These are phyloP conservation scores for Cytospora leucostoma DNA, from an alignment of 2,329 filamentous ascomycete species.

Conservation along the genomic window DNA sequence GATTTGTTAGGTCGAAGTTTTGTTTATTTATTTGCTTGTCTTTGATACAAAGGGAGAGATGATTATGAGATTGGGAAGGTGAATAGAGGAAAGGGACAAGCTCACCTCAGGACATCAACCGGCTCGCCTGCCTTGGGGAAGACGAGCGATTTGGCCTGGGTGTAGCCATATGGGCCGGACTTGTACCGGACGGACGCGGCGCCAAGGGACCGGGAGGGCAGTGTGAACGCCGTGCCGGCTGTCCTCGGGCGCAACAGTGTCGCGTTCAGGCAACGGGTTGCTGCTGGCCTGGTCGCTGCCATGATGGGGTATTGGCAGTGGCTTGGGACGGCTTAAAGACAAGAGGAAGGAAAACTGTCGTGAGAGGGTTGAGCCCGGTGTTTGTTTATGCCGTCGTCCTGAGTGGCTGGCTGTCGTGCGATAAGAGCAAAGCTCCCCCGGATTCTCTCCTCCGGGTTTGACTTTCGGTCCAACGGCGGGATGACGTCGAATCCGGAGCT, in stretches of 20 bases:
- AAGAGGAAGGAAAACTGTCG: too few relatives aligned
- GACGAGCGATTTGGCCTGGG: constrained; percentile 79
- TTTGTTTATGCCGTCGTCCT: too few relatives aligned
- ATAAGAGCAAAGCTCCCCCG: background rate
- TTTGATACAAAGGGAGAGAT: constrained; percentile 1
- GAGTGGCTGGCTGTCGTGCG: background rate
- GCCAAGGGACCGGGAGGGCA: constrained; percentile 27
- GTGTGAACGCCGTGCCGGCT: constrained; percentile 2
- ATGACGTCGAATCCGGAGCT: constrained; percentile 22
- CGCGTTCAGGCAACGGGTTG: constrained; percentile 23
- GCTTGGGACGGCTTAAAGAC: too few relatives aligned
- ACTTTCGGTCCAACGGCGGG: constrained; percentile 1
- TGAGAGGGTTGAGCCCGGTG: too few relatives aligned
- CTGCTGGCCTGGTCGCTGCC: constrained; percentile 22
- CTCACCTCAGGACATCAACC: constrained; percentile 65
- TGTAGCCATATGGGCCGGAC: constrained; percentile 74
- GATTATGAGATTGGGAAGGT: too few relatives aligned
- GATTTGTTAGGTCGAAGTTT: background rate
- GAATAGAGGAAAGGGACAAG: background rate
- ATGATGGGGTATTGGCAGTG: constrained; percentile 17
- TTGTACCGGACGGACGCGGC: constrained; percentile 46
- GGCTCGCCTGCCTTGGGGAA: constrained; percentile 77
- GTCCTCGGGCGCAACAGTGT: constrained; percentile 18
- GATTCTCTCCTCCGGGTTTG: background rate
- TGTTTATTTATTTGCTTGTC: background rate